Base-by-base conservation (phyloP, 148 eudicot species). In the Spergularia marina region DNA sequence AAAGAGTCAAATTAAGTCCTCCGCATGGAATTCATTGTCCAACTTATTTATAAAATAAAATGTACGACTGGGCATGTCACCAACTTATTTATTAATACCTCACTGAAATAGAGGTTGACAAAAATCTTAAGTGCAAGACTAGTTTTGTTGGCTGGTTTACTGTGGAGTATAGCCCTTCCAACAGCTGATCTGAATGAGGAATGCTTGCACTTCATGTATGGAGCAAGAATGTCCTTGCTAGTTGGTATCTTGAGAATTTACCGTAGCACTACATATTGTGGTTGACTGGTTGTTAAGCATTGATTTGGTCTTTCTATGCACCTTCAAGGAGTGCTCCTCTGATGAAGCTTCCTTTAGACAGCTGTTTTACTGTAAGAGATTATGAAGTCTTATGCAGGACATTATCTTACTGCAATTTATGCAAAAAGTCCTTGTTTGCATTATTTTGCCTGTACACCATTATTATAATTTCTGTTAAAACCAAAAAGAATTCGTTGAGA, bases 181-280 rank as follows among this genome's bases (percentile, higher is more conserved):
- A 74, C 5, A 15, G 30, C 13, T 17, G 52, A 25, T 34, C 58
- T 49, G 25, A 14, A 41, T 56, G 8, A 18, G 15, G 41, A 30
- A 10, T 20, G 16, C 20, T 21, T 54, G 60, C n/a, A 17, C 72
- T 66, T 53, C 39, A 23, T 30, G 36, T 56, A 41, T 41, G 18
- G 52, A 56, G 54, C 57, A 54, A 25, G 51, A 18, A 12, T 18
- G 36, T 63, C 16, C 53, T 63, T 55, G 51, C 44, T 21, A 23
- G 15, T 65, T 15, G 20, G 66, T 47, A 44, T 74, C 16, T 12
- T 21, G 10, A 23, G 4, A 49, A 5, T 6, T 52, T 53, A 25
- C 41, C 65, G 66, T 57, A 18, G 73, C 77, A 52, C 34, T 41
- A 25, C 25, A 77, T 23, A 23, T 6, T 74, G 23, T 51, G 66